Conservation (phyloP, 2,329 filamentous ascomycete species). For the Fusarium begoniae region DNA sequence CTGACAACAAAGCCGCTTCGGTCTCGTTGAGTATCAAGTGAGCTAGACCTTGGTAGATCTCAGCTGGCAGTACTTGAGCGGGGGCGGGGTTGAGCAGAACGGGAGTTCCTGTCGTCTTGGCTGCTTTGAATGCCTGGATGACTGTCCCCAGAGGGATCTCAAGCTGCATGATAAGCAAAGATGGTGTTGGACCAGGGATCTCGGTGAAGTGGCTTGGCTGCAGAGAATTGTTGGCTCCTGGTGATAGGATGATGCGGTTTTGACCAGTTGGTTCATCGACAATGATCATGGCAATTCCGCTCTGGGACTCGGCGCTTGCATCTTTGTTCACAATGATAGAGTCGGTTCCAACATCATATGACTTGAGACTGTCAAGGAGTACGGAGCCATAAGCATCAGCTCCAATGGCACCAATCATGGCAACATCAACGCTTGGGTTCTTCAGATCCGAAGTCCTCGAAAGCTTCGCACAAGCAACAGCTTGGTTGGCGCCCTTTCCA, state of each 20-base stretch:
- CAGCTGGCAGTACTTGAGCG: slow-evolving; percentile 72
- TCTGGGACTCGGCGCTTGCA: slow-evolving; percentile 56
- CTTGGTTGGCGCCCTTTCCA: slow-evolving; percentile 96
- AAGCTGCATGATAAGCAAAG: slow-evolving; percentile 78
- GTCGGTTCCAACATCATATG: slow-evolving; percentile 69
- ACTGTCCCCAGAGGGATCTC: slow-evolving; percentile 76
- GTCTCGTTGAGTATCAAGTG: slow-evolving; percentile 92
- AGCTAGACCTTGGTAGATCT: slow-evolving; percentile 72
- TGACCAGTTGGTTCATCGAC: slow-evolving; percentile 79
- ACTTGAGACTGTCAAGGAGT: slow-evolving; percentile 65
- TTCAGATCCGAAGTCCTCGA: slow-evolving; percentile 62
- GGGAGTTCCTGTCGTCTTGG: slow-evolving; percentile 58
- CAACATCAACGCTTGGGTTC: slow-evolving; percentile 56
- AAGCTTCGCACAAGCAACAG: slow-evolving; percentile 85
- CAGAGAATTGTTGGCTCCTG: slow-evolving; percentile 72
- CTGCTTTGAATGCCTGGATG: slow-evolving; percentile 65
- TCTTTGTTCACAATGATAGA: slow-evolving; percentile 57
- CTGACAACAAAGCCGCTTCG: slow-evolving; percentile 79
- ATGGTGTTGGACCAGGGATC: slow-evolving; percentile 54
- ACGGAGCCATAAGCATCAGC: slow-evolving; percentile 70
- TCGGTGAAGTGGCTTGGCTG: slow-evolving; percentile 47
- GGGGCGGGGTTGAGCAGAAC: slow-evolving; percentile 89
- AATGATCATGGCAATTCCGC: slow-evolving; percentile 76
- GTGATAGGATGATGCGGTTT: slow-evolving; percentile 79
- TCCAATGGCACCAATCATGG: slow-evolving; percentile 82